Conservation (phyloP, 2,329 filamentous ascomycete species). For the Byssoonygena ceratinophila region DNA sequence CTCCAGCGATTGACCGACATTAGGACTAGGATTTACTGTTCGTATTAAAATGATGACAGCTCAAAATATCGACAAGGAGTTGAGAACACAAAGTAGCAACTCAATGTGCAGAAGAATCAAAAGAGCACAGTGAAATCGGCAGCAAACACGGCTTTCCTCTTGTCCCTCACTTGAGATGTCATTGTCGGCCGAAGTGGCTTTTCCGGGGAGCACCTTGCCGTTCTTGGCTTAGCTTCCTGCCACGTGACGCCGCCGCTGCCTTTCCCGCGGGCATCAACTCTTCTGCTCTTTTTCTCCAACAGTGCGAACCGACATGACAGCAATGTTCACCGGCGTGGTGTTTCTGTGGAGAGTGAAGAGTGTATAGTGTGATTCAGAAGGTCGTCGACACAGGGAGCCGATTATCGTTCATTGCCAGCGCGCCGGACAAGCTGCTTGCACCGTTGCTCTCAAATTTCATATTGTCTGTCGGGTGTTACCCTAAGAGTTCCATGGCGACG, state of each 20-base stretch:
- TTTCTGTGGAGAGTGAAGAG: no score
- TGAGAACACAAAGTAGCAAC: neutral
- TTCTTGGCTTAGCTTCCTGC: slow-evolving; percentile 1
- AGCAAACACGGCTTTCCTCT: neutral
- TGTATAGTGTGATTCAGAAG: no score
- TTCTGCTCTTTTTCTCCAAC: slow-evolving; percentile 26
- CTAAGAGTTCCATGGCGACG: no score
- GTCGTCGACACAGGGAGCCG: no score
- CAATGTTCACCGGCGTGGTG: no score
- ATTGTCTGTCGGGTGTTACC: no score
- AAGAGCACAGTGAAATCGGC: neutral
- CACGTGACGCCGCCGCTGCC: slow-evolving; percentile 17
- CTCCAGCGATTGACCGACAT: slow-evolving; percentile 32
- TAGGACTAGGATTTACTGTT: slow-evolving; percentile 1
- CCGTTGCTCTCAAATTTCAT: no score
- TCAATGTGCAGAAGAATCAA: neutral
- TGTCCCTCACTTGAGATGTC: neutral
- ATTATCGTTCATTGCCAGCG: no score
- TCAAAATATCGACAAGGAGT: neutral
- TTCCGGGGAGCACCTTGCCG: slow-evolving; percentile 4
- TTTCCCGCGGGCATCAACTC: slow-evolving; percentile 17
- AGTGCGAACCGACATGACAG: no score
- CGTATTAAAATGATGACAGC: neutral
- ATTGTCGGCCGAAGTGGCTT: slow-evolving; percentile 8
- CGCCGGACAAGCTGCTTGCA: no score